A percentile compares a stretch with the other conserved stretches of the same genome.
These are phyloP conservation scores for Bauhinia variegata DNA, from an alignment of 306 rosid genomes.

Conservation along the genomic window DNA sequence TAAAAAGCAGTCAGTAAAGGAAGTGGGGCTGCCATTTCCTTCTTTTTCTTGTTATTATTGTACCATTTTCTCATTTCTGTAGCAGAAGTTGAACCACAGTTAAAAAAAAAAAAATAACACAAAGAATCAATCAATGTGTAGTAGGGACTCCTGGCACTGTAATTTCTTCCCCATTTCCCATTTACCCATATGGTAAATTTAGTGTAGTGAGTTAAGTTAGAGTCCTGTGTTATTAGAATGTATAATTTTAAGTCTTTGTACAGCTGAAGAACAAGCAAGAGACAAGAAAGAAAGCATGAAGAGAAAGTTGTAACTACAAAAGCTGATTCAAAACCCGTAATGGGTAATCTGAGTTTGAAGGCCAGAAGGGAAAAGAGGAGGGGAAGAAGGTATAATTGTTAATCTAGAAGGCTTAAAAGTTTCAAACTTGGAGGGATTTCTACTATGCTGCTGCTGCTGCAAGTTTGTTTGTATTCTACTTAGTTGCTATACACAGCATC, in stretches of 20 bases:
- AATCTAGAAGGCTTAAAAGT: conserved; percentile 31
- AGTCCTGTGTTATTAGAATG: conserved; percentile 44
- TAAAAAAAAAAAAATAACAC: conserved; percentile 45
- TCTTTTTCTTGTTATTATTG: conserved; percentile 45
- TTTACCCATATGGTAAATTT: conserved; percentile 35
- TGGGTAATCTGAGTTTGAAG: conserved; percentile 32
- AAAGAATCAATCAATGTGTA: conserved; percentile 37
- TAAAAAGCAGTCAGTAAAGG: conserved; percentile 64
- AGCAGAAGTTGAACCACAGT: conserved; percentile 77
- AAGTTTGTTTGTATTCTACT: conserved; percentile 8
- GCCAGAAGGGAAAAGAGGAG: not conserved
- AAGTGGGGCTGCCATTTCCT: conserved; percentile 67
- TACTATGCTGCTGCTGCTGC: too few relatives aligned
- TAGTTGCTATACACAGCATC: conserved; percentile 30
- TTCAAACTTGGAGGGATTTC: conserved; percentile 27
- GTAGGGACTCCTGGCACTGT: conserved; percentile 53
- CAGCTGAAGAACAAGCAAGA: conserved; percentile 56
- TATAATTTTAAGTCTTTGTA: conserved; percentile 57
- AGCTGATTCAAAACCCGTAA: conserved; percentile 46
- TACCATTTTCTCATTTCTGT: conserved; percentile 59
- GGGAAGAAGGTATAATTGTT: conserved; percentile 36
- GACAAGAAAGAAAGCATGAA: conserved; percentile 14
- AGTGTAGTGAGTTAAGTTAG: conserved; percentile 44
- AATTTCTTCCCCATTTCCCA: conserved; percentile 37
- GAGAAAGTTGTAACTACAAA: conserved; percentile 39